Base-by-base conservation (phyloP, 1,284 basidiomycete genomes). In the Naganishia liquefaciens region DNA sequence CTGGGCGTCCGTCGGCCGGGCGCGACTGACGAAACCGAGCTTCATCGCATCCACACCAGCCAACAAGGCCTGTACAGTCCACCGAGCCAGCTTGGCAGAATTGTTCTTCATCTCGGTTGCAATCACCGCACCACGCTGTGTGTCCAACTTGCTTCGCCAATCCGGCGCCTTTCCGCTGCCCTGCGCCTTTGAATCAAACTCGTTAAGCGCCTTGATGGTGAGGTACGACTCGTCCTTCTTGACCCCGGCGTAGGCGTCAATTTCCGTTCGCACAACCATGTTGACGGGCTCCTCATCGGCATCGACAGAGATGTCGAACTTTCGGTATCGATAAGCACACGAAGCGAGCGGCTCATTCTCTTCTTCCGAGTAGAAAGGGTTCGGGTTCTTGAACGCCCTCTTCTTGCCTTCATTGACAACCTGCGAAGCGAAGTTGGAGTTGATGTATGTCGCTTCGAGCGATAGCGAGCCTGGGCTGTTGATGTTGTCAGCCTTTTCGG, bases 31-130 rank as follows among this genome's bases (percentile, higher is more conserved):
- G 79, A 82, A 84, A 47, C 79, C 96, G 77, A 99, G 91, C 83
- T 99, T 99, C 88, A 99, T 90, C 72, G 88, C 83, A 69, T 99
- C 96, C 21, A 94, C 95, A 58, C 96, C 96, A 54, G 96, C 93
- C 47, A 99, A 83, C 62, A 98, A 85, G 76, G 90, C 91, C 82
- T 98, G 94, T 37, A 98, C 90, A 0, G 96, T 89, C 91, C 95
- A 99, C 75, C 95, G 90, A 21, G 95, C 94, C 57, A 99, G 85
- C 81, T 99, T 99, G 82, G 89, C 94, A 74, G 89, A 92, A 82
- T 99, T 99, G 82, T 99, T 99, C 84, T 99, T 99, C 96, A 99
- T 98, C 83, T 99, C 96, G 47, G 93, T 96, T 52, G 96, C 93
- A 65, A 99, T 93, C 50, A 99, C 95, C 3, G 96, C 96, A 74